phyloP scores from a whole-genome alignment of 495 filamentous ascomycete genomes.

The Monascus purpureus region DNA sequence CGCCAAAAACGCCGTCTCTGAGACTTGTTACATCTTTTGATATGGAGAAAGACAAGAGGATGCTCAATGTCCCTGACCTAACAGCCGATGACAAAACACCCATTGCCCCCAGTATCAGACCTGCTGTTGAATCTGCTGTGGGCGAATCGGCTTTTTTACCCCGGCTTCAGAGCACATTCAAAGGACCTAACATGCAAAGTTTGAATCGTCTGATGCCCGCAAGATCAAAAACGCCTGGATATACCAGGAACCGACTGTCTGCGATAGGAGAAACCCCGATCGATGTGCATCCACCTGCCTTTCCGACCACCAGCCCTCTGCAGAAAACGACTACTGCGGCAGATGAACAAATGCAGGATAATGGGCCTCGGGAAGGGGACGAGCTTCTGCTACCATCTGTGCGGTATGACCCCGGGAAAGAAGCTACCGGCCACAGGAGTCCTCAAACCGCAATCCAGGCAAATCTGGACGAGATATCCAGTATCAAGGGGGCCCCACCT shows the following conservation, averaged over 20 bases:
- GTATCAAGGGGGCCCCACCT: slow-evolving; percentile 42
- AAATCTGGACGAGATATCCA: slow-evolving; percentile 21
- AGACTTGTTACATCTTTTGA: slow-evolving; percentile 89
- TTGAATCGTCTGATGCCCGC: slow-evolving; percentile 43
- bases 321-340: slow-evolving; percentile 17
- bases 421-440: slow-evolving; percentile 22
- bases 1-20: slow-evolving; percentile 68
- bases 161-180: slow-evolving; percentile 41
- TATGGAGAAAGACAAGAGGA: slow-evolving; percentile 36
- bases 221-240: slow-evolving; percentile 60
- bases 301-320: slow-evolving; percentile 23
- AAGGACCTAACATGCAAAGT: slow-evolving; percentile 43
- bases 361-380: slow-evolving; percentile 11
- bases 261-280: slow-evolving; percentile 72
- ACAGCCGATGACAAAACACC: slow-evolving; percentile 59
- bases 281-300: slow-evolving; percentile 36
- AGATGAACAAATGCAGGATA: slow-evolving; percentile 17
- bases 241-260: slow-evolving; percentile 54
- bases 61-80: slow-evolving; percentile 53
- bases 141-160: slow-evolving; percentile 77
- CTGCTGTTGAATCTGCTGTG: slow-evolving; percentile 83
- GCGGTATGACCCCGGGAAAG: slow-evolving; percentile 31
- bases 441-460: slow-evolving; percentile 41
- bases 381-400: slow-evolving; percentile 34
- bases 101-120: slow-evolving; percentile 66